Evolutionary conservation across 139 green algal genomes (phyloP), one percentile per base, ranked within the genome.

Genomic region (Gonium pectorale): DNA sequence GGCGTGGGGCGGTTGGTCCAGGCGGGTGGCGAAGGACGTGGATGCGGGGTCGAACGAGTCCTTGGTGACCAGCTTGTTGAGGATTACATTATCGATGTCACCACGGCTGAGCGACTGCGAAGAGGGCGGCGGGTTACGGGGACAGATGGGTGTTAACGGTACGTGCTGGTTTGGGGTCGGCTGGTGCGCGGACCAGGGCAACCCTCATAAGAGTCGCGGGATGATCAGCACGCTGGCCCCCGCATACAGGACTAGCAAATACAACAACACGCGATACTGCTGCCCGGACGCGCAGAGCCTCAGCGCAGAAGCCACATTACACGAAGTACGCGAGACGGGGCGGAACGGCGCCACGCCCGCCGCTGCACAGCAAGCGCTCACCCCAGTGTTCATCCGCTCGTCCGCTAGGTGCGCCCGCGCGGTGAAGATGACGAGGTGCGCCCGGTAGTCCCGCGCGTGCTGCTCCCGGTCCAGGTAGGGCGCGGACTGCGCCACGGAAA

Each of bases 381-480:
- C 73, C 54, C 73, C 73, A 8, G 54, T 54, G 40, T 31, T 68
- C 3, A 82, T 70, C 29, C 79, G 68, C 54, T 89, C 82, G 67
- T 91, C 79, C 5, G 79, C 79, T 19, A 89, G 44, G 72, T 91
- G 88, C 26, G 83, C 88, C 19, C 83, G 52, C 6, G 80, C 86
- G 9, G 88, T 86, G 82, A 91, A 91, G 5, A 87, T 84, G 27
- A 86, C 83, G n/a, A 91, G 56, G 64, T 91, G 88, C 2, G 54
- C 41, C 15, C 74, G 66, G 67, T 86, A 91, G 79, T 91, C 79
- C 1, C 88, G 64, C 0, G 88, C 88, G 44, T 87, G 79, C 38
- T 87, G 56, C 83, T 91, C 88, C 29, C 71, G 74, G 59, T 91
- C 79, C 35, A 91, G 46, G 79, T 91, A 91, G n/a, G 63, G 38